Base-by-base conservation (phyloP, 2,329 filamentous ascomycete species). In the Teratosphaeria nubilosa region DNA sequence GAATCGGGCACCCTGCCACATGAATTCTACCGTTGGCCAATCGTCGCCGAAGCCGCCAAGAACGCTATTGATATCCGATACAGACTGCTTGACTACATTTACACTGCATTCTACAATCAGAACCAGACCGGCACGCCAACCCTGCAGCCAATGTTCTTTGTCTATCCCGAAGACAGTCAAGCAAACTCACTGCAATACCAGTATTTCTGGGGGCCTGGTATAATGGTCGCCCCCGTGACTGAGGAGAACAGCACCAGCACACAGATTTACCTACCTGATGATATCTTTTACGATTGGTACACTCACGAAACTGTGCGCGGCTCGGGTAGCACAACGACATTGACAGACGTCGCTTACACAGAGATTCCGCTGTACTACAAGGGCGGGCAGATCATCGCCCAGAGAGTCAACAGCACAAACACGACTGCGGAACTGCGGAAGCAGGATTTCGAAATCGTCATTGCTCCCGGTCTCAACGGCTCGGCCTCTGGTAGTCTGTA, bases 21-120 rank as follows among this genome's bases (percentile, higher is more conserved):
- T 67, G 88, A 91, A 68, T 87, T 88, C 70, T 92, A 91, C 72
- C 80, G 77, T 52, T 91, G 86, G 85, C 74, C 77, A 0, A 72
- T 76, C 1, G 86, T 88, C 5, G 77, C 86, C 0, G 74, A 79
- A 9, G 85, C 86, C 0, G 86, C 86, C 0, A 80, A 80, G 57
- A 85, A 82, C 59, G 86, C 84, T 20, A 90, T 91, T 65, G 80
- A 80, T 31, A 84, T 85, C 53, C 81, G 88, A n/a, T 91, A 91
- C 74, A 79, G 82, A 32, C 77, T 91, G n/a, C 77, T 91, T 13
- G 88, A 91, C 66, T 91, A 91, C 74, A 78, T 89, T 60, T 91
- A 92, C 76, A 91, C 88, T 1, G 82, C 84, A 0, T 77, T 90
- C 64, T 77, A 85, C 68, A 73, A 75, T 58, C 82, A 88, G 69